These are phyloP conservation scores for Talaromyces rugulosus DNA, from an alignment of 2,329 filamentous ascomycete genomes.

Conservation along the genomic window DNA sequence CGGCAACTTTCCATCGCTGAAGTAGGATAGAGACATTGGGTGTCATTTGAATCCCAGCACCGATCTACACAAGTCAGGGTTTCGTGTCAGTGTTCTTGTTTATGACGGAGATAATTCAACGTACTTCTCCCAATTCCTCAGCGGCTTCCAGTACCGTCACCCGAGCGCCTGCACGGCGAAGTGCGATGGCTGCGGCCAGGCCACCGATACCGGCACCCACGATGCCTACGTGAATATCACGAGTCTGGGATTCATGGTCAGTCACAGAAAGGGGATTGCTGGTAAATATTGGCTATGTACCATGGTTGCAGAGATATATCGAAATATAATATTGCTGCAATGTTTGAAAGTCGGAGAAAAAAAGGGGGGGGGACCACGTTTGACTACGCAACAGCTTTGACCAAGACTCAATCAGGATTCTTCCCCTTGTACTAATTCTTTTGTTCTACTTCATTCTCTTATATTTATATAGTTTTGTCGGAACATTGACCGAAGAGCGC, in stretches of 20 bases:
- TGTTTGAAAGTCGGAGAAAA: neutral
- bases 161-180: slow-evolving; percentile 34
- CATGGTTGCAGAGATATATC: neutral
- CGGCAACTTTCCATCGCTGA: slow-evolving; percentile 36
- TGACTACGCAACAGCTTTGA: neutral
- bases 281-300: neutral
- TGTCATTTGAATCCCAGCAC: slow-evolving; percentile 37
- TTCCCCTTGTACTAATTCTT: neutral
- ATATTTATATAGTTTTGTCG: neutral
- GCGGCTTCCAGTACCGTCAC: slow-evolving; percentile 43
- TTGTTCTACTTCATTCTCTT: neutral
- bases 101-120: neutral
- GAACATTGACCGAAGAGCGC: neutral
- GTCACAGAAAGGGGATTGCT: neutral
- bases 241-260: neutral
- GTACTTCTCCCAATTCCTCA: slow-evolving; percentile 38
- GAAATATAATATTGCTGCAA: neutral
- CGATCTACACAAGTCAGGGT: slow-evolving; percentile 19
- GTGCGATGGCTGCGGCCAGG: slow-evolving; percentile 41
- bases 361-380: neutral
- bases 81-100: neutral
- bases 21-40: slow-evolving; percentile 40
- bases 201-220: slow-evolving; percentile 41
- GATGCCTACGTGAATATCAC: slow-evolving; percentile 20
- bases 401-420: neutral